A percentile compares a stretch with the other conserved stretches of the same genome.
phyloP scores from a whole-genome alignment of 2,329 filamentous ascomycete species.

The Calonectria pteridis region DNA sequence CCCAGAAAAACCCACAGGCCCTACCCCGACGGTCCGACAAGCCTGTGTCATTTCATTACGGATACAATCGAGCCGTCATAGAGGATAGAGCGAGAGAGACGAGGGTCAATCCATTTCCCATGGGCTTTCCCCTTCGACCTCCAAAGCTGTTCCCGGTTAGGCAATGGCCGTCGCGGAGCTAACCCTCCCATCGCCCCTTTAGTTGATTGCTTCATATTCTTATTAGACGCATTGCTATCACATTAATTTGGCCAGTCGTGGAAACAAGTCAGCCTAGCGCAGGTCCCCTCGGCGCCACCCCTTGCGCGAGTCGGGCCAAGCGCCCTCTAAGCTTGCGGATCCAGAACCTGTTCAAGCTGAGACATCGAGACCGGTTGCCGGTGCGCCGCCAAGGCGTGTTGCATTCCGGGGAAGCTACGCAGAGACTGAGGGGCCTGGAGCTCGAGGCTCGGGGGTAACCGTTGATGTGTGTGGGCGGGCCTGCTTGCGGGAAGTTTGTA shows the following conservation, averaged over 20 bases:
- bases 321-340: neutral
- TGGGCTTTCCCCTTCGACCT: neutral
- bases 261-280: neutral
- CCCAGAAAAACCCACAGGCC: neutral
- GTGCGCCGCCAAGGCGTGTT: neutral
- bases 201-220: conserved; percentile 4
- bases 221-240: conserved; percentile 8
- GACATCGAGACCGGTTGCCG: conserved; percentile 5
- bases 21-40: neutral
- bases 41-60: neutral
- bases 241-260: conserved; percentile 6
- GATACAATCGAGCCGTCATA: neutral
- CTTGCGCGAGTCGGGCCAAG: conserved; percentile 30
- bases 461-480: neutral
- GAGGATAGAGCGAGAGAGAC: neutral
- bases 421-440: neutral
- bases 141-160: neutral
- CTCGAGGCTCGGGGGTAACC: neutral
- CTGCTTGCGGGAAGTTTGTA: neutral
- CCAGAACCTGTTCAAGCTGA: conserved; percentile 2
- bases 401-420: conserved; percentile 23
- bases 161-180: neutral
- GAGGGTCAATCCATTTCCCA: neutral
- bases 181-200: neutral
- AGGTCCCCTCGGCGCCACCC: neutral